Conservation (phyloP, 306 rosid species). For the Trifolium pratense region DNA sequence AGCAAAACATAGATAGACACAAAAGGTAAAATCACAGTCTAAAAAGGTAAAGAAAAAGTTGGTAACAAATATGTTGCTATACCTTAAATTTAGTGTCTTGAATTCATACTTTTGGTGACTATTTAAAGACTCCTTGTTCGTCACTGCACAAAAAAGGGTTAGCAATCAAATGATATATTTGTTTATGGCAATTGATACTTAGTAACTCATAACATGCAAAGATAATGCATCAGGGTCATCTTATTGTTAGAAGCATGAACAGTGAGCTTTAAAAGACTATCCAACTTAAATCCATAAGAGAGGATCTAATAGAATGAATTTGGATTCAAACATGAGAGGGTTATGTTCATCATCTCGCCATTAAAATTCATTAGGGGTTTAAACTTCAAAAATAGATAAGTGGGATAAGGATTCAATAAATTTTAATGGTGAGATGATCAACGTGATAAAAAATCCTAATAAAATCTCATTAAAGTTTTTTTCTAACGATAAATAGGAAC, state of each 20-base stretch:
- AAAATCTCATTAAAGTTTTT: conserved; percentile 21
- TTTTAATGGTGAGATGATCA: background rate
- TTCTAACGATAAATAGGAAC: conserved; percentile 17
- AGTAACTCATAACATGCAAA: conserved; percentile 73
- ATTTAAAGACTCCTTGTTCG: no score
- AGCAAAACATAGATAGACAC: no score
- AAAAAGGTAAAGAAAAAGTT: no score
- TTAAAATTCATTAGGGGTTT: background rate
- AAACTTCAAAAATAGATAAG: conserved; percentile 3
- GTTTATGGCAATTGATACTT: conserved; percentile 34
- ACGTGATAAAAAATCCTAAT: background rate
- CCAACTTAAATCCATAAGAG: conserved; percentile 95
- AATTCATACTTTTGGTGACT: no score
- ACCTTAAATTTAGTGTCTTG: no score
- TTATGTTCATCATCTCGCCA: background rate
- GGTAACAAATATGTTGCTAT: no score
- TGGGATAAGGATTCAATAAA: background rate
- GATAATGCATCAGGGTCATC: conserved; percentile 99
- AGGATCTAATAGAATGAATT: conserved; percentile 23
- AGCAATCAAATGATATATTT: conserved; percentile 36
- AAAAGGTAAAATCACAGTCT: no score
- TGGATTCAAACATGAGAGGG: background rate
- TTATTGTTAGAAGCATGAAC: conserved; percentile 87
- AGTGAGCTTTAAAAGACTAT: conserved; percentile 89
- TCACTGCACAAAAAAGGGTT: conserved; percentile 19